A percentile compares a stretch with the other conserved stretches of the same genome.
Evolutionary conservation across 768 basidiomycete genomes (phyloP).

Genomic region (Suillus occidentalis): DNA sequence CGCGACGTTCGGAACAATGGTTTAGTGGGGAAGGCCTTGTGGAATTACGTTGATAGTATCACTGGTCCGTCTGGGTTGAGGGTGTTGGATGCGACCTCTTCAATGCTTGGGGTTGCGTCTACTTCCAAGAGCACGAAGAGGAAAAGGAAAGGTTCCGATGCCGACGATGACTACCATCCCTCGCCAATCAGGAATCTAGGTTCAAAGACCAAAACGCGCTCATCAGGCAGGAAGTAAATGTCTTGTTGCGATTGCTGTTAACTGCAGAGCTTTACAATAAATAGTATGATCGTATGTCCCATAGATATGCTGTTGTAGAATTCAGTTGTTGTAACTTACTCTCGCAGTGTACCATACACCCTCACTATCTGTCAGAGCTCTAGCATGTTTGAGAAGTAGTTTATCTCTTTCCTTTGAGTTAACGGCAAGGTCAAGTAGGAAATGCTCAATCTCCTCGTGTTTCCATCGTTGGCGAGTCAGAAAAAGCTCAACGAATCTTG

Average conservation of each 20-base stretch:
- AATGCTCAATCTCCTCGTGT: constrained; percentile 77
- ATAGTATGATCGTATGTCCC: background rate
- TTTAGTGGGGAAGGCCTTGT: constrained; percentile 53
- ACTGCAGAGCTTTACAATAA: background rate
- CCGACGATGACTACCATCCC: constrained; percentile 50
- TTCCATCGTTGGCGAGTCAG: constrained; percentile 75
- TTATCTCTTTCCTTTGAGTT: constrained; percentile 87
- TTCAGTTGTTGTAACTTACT: constrained; percentile 54
- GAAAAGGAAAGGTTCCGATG: constrained; percentile 32
- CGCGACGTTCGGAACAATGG: constrained; percentile 67
- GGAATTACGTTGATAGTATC: constrained; percentile 52
- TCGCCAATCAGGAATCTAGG: constrained; percentile 41
- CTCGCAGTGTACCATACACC: constrained; percentile 77
- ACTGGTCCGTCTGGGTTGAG: constrained; percentile 33
- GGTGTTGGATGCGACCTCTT: constrained; percentile 25
- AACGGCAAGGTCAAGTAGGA: constrained; percentile 80
- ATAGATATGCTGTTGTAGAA: background rate
- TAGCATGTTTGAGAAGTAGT: constrained; percentile 81
- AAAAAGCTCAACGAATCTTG: constrained; percentile 89
- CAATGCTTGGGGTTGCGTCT: constrained; percentile 6
- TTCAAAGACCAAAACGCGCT: constrained; percentile 41
- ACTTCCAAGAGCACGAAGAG: constrained; percentile 15
- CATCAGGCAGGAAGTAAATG: constrained; percentile 31
- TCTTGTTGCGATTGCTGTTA: background rate
- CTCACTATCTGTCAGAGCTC: constrained; percentile 67